Percentiles rank a stretch among this genome's conserved stretches.
phyloP scores from a whole-genome alignment of 768 basidiomycete species.

The Boletus insuetus region DNA sequence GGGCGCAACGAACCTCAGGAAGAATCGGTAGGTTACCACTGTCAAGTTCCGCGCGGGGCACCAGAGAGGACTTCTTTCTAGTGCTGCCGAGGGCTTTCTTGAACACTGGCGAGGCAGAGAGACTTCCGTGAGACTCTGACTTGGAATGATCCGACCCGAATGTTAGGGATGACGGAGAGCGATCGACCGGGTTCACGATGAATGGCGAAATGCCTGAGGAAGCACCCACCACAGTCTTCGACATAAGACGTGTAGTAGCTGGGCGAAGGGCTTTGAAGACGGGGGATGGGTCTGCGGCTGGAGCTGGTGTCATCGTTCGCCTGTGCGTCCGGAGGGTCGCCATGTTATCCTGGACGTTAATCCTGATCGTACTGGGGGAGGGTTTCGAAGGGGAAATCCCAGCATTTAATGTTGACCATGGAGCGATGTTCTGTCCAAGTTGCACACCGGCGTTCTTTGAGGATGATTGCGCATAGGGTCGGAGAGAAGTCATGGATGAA shows the following conservation, averaged over 20 bases:
- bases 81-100: constrained; percentile 26
- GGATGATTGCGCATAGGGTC: constrained; percentile 46
- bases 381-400: constrained; percentile 39
- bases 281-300: constrained; percentile 53
- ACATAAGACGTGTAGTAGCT: constrained; percentile 33
- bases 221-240: constrained; percentile 21
- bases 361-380: constrained; percentile 17
- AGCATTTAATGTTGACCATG: constrained; percentile 52
- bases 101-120: constrained; percentile 35
- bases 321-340: constrained; percentile 39
- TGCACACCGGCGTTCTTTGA: constrained; percentile 19
- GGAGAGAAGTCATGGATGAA: constrained; percentile 46
- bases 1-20: constrained; percentile 49
- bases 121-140: constrained; percentile 20
- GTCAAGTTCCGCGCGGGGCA: constrained; percentile 11
- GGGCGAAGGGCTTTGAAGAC: constrained; percentile 61
- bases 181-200: constrained; percentile 22
- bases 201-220: constrained; percentile 28
- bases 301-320: constrained; percentile 55
- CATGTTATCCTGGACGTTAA: constrained; percentile 27
- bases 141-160: constrained; percentile 38
- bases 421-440: constrained; percentile 59
- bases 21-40: constrained; percentile 39
- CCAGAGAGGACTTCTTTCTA: constrained; percentile 27
- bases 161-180: constrained; percentile 34